Base-by-base conservation (phyloP, 2,329 filamentous ascomycete genomes). In the Graphium sp. region DNA sequence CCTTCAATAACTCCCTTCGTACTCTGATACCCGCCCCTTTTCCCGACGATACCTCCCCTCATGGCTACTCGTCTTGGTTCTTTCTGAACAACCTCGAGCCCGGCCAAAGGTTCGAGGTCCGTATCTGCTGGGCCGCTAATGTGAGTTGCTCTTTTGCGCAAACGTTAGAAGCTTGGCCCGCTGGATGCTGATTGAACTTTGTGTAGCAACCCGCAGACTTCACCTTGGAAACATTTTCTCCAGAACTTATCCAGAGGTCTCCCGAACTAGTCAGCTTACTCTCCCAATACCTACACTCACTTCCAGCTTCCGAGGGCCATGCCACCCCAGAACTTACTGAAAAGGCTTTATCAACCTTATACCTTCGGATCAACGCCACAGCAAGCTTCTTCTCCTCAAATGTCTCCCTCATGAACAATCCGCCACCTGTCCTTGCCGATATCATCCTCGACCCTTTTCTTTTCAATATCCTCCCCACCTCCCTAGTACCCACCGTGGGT, bases 81-180 rank as follows among this genome's bases (percentile, higher is more conserved):
- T 55, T 87, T 6, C 66, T 98, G 5, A 66, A 78, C 32, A 56
- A 62, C 19, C 60, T 98, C 31, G 60, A 53, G n/a, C 64, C 70
- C 20, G 69, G 71, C 8, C 75, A 77, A 43, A 68, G 84, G 38
- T 94, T 95, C 60, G 89, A 98, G 58, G 66, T 92, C 27, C 74
- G 89, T 31, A 63, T 94, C 34, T 95, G 87, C 55, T 98, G 87
- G 85, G 65, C 83, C 34, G 89, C 89, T 22, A 89, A 77, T 35
- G 87, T 93, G 64, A 53, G 79, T 63, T 26, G 21, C 26, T 28
- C 17, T 21, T 28, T 17, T 26, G n/a, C n/a, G n/a, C n/a, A n/a
- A n/a, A n/a, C n/a, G n/a, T n/a, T n/a, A n/a, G n/a, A n/a, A n/a
- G n/a, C n/a, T n/a, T n/a, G n/a, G n/a, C n/a, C n/a, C n/a, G n/a